These are phyloP conservation scores for Ophiostoma sp. DNA, from an alignment of 2,329 filamentous ascomycete species.

Conservation along the genomic window DNA sequence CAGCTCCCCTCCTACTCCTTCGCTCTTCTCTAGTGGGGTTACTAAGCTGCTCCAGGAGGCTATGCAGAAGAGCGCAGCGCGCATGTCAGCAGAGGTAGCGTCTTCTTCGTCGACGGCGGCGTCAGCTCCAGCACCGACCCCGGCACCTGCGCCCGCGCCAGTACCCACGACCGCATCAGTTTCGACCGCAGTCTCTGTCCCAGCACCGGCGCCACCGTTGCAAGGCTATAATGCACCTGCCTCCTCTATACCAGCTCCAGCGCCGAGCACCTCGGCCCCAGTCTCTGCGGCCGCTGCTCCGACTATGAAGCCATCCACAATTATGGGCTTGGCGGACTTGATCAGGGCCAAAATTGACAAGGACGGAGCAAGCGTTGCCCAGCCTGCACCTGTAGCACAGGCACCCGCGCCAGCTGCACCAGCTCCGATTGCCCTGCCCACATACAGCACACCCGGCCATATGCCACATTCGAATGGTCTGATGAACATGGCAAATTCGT, in stretches of 20 bases:
- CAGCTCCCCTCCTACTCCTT: background rate
- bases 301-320: background rate
- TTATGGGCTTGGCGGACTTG: constrained; percentile 28
- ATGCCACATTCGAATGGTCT: background rate
- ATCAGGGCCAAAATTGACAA: constrained; percentile 29
- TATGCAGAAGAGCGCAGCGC: constrained; percentile 23
- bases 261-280: background rate
- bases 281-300: background rate
- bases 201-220: background rate
- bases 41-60: constrained; percentile 28
- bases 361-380: constrained; percentile 14
- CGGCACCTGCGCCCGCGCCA: background rate
- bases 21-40: constrained; percentile 21
- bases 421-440: background rate
- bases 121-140: background rate
- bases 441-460: background rate
- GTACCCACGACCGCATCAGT: background rate
- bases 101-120: background rate
- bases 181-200: background rate
- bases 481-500: background rate
- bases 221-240: no score
- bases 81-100: constrained; percentile 4
- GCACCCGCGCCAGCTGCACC: constrained; percentile 12
- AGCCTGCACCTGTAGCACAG: background rate
- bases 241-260: background rate